phyloP scores from a whole-genome alignment of 257 asterid genomes.

The Gentiana macrophylla region DNA sequence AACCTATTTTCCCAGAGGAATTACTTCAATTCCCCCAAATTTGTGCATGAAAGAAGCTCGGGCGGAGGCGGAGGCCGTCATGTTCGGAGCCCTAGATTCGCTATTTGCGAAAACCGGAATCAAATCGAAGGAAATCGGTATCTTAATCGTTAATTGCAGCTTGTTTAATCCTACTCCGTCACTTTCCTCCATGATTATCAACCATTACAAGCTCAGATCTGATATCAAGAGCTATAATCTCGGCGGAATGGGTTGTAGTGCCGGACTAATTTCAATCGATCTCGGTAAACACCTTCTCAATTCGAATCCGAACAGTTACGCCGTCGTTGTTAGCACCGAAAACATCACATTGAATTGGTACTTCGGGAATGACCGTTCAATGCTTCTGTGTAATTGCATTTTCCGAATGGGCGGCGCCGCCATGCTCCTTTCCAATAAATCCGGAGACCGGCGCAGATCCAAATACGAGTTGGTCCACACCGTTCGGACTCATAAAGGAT shows the following conservation, averaged over 20 bases:
- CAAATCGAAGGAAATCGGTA: slow-evolving; percentile 30
- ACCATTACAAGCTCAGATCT: slow-evolving; percentile 38
- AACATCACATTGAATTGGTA: slow-evolving; percentile 38
- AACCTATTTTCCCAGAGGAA: slow-evolving; percentile 27
- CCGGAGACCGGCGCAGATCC: slow-evolving; percentile 19
- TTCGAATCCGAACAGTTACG: slow-evolving; percentile 30
- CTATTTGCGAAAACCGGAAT: slow-evolving; percentile 29
- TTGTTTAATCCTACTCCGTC: slow-evolving; percentile 42
- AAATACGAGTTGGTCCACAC: slow-evolving; percentile 47
- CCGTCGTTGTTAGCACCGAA: slow-evolving; percentile 50
- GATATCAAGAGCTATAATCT: slow-evolving; percentile 37
- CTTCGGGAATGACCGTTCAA: slow-evolving; percentile 35
- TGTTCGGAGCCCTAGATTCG: slow-evolving; percentile 47
- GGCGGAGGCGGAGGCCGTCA: slow-evolving; percentile 38
- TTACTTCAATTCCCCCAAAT: slow-evolving; percentile 21
- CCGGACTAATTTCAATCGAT: slow-evolving; percentile 35
- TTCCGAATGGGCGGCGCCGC: slow-evolving; percentile 53
- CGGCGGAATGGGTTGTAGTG: slow-evolving; percentile 56
- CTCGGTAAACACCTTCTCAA: slow-evolving; percentile 36
- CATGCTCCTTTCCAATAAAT: slow-evolving; percentile 42
- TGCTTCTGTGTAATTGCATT: slow-evolving; percentile 31
- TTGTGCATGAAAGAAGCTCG: slow-evolving; percentile 31
- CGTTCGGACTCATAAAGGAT: slow-evolving; percentile 41
- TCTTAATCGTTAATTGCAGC: slow-evolving; percentile 45
- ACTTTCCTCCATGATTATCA: slow-evolving; percentile 40